Evolutionary conservation across 2,329 filamentous ascomycete species (phyloP).

Genomic region (Pezicula rhizophila): DNA sequence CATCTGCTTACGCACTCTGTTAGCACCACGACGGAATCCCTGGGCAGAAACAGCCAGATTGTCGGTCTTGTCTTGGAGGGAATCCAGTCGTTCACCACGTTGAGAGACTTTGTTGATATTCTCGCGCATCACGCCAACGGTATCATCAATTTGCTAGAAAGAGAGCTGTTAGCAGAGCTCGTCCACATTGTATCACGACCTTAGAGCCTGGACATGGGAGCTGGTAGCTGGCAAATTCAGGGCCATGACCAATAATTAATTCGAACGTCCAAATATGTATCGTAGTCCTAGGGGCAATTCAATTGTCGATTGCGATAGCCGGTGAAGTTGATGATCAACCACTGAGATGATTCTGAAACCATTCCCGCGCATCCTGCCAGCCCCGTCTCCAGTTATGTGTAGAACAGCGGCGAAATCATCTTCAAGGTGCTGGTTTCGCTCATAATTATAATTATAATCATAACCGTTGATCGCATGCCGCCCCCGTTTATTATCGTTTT

Average conservation of each 20-base stretch:
- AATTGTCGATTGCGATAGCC: neutral
- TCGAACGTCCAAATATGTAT: neutral
- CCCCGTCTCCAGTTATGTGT: no score
- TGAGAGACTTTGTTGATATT: constrained; percentile 97
- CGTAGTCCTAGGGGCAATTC: neutral
- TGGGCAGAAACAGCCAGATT: constrained; percentile 89
- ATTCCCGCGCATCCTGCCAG: constrained; percentile 7
- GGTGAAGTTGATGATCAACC: neutral
- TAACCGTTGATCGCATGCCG: no score
- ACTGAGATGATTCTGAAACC: constrained; percentile 12
- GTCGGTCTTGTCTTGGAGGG: constrained; percentile 89
- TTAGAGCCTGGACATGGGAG: no score
- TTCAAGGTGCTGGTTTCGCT: no score
- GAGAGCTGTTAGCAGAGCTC: constrained; percentile 13
- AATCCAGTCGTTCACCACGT: constrained; percentile 83
- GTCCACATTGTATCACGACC: neutral
- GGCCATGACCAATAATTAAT: no score
- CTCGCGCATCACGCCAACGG: constrained; percentile 89
- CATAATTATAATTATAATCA: no score
- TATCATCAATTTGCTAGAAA: constrained; percentile 89
- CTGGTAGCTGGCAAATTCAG: no score
- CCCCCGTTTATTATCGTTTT: no score
- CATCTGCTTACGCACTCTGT: constrained; percentile 95
- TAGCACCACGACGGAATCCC: constrained; percentile 92
- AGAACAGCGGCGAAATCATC: no score